phyloP scores from a whole-genome alignment of 148 eudicot genomes.

The Vaccinium vitisidaea region DNA sequence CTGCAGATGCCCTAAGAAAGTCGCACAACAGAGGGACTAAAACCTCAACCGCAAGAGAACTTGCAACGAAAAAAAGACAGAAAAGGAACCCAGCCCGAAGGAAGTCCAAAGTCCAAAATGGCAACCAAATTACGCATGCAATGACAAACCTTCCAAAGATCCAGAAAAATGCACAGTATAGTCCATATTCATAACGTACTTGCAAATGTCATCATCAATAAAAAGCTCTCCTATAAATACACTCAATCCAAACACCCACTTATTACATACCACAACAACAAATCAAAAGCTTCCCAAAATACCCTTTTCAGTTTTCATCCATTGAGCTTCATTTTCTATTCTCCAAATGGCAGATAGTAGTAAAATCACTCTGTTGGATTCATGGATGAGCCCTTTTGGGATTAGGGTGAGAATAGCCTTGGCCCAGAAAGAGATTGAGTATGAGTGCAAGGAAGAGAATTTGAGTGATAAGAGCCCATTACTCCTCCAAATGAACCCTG shows the following conservation, averaged over 20 bases:
- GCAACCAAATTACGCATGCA: background rate
- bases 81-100: too few relatives aligned
- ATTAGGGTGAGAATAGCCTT: slow-evolving; percentile 45
- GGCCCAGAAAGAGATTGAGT: slow-evolving; percentile 40
- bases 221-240: background rate
- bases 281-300: background rate
- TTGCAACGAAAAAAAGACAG: too few relatives aligned
- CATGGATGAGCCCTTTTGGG: slow-evolving; percentile 37
- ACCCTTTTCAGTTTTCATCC: background rate
- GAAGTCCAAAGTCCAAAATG: background rate
- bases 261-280: background rate
- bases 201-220: background rate
- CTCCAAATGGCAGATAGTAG: background rate
- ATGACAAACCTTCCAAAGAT: background rate
- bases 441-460: slow-evolving; percentile 37
- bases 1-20: too few relatives aligned
- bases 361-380: slow-evolving; percentile 20
- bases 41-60: too few relatives aligned
- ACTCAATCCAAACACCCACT: background rate
- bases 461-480: slow-evolving; percentile 29
- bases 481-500: slow-evolving; percentile 43
- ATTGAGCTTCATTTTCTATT: background rate
- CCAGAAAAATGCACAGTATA: background rate
- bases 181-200: background rate
- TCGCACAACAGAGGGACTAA: too few relatives aligned